phyloP scores from a whole-genome alignment of 306 rosid genomes.

The Prosopis cineraria region DNA sequence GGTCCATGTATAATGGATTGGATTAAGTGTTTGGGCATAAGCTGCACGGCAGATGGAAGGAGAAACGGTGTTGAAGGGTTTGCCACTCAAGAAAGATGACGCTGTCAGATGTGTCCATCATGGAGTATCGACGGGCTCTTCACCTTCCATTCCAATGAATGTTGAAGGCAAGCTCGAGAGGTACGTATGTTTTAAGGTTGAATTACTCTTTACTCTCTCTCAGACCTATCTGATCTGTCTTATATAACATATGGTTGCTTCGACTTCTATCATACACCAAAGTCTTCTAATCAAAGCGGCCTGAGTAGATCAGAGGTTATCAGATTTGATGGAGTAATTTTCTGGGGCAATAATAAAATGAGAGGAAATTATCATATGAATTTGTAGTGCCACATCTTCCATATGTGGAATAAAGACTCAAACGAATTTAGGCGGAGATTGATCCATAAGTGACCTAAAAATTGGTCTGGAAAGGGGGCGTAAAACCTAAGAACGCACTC shows the following conservation, averaged over 20 bases:
- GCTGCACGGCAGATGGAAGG: neutral
- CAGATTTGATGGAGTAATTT: neutral
- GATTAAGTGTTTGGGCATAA: no score
- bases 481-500: no score
- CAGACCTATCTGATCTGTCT: neutral
- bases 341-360: no score
- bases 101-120: slow-evolving; percentile 34
- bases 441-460: no score
- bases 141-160: slow-evolving; percentile 48
- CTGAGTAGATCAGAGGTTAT: no score
- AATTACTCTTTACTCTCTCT: neutral
- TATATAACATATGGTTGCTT: neutral
- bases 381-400: no score
- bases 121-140: neutral
- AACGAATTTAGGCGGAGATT: no score
- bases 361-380: no score
- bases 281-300: neutral
- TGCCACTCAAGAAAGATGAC: slow-evolving; percentile 83
- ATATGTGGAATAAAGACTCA: no score
- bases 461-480: no score
- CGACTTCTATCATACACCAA: neutral
- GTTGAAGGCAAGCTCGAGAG: neutral
- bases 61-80: slow-evolving; percentile 47
- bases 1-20: neutral
- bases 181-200: neutral